Conservation (phyloP, 345 rosid species). For the Acer yangbiense region DNA sequence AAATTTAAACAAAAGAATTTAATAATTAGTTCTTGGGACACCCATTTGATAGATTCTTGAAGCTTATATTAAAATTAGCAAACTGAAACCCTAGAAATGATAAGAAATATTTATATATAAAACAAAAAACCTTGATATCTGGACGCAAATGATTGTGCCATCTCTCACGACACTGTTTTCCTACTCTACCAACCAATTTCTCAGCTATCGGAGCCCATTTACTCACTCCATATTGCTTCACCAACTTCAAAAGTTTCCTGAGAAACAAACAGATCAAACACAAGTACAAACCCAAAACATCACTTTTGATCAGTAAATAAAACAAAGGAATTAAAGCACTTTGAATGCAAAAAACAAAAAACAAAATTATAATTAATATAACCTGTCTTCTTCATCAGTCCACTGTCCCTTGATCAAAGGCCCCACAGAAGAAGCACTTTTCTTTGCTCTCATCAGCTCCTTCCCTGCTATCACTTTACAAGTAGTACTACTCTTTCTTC, state of each 20-base stretch:
- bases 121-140: slow-evolving; percentile 68
- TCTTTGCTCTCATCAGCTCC: slow-evolving; percentile 25
- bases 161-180: slow-evolving; percentile 96
- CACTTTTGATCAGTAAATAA: neutral
- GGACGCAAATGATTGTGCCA: slow-evolving; percentile 99
- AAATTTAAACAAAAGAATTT: neutral
- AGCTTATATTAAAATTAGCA: neutral
- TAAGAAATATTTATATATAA: neutral
- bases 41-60: neutral
- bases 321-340: no score
- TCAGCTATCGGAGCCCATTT: slow-evolving; percentile 95
- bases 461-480: slow-evolving; percentile 29
- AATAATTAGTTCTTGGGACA: neutral
- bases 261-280: slow-evolving; percentile 13
- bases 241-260: slow-evolving; percentile 77
- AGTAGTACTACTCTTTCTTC: slow-evolving; percentile 18
- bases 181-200: slow-evolving; percentile 76
- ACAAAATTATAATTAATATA: neutral
- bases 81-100: neutral
- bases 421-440: slow-evolving; percentile 33
- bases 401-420: slow-evolving; percentile 93
- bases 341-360: neutral
- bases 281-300: neutral
- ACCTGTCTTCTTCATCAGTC: slow-evolving; percentile 95
- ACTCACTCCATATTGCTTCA: slow-evolving; percentile 75